Evolutionary conservation across 2,329 filamentous ascomycete species (phyloP).

Genomic region (Neofusicoccum kwambonambiense): DNA sequence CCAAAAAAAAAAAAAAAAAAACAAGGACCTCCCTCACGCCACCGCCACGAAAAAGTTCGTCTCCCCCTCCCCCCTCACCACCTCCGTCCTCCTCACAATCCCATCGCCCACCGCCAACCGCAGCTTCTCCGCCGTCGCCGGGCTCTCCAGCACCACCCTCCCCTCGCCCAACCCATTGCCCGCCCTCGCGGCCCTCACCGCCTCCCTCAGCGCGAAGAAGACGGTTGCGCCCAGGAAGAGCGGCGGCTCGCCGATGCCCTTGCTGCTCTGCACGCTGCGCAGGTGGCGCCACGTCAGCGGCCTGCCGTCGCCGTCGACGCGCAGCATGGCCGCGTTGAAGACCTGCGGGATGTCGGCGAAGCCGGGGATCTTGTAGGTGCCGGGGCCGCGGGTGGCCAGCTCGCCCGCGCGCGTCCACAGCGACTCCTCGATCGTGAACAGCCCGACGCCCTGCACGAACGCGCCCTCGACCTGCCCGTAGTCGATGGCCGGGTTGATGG

Average conservation of each 20-base stretch:
- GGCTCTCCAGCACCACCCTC: conserved; percentile 69
- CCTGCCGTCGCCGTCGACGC: conserved; percentile 54
- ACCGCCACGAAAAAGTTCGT: conserved; percentile 67
- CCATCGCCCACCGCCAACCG: conserved; percentile 74
- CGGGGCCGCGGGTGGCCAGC: conserved; percentile 62
- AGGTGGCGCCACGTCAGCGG: conserved; percentile 75
- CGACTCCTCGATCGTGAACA: conserved; percentile 75
- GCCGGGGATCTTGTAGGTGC: conserved; percentile 82
- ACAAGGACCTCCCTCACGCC: not conserved
- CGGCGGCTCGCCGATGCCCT: conserved; percentile 72
- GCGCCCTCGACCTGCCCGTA: conserved; percentile 82
- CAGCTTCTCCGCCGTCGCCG: conserved; percentile 80
- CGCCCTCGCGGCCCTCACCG: conserved; percentile 68
- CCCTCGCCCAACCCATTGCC: conserved; percentile 46
- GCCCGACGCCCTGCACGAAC: conserved; percentile 73
- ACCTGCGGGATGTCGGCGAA: conserved; percentile 83
- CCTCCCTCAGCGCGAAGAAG: conserved; percentile 84
- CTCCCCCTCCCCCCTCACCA: conserved; percentile 70
- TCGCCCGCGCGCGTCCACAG: conserved; percentile 65
- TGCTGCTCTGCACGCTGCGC: conserved; percentile 76
- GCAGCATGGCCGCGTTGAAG: conserved; percentile 79
- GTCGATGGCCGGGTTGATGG: conserved; percentile 75
- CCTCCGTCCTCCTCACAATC: conserved; percentile 69
- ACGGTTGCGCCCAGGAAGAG: conserved; percentile 78
- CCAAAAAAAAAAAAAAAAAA: not conserved